Conservation (phyloP, 2,329 filamentous ascomycete species). For the Lasiodiplodia sp. region DNA sequence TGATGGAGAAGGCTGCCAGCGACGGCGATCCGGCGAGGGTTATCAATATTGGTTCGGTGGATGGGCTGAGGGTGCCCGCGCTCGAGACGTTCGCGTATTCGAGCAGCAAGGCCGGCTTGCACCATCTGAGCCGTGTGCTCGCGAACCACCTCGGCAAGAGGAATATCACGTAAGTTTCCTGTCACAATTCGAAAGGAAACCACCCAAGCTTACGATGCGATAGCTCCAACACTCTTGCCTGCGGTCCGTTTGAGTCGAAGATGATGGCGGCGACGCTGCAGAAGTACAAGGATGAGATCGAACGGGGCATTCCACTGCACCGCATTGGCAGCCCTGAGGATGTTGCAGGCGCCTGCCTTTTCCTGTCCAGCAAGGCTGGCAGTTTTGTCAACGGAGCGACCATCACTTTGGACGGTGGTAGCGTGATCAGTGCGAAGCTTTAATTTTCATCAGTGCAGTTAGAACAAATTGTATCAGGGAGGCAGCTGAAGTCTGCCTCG, state of each 20-base stretch:
- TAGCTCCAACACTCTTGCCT: slow-evolving; percentile 70
- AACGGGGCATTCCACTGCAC: slow-evolving; percentile 67
- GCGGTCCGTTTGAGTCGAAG: slow-evolving; percentile 73
- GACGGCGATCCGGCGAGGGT: slow-evolving; percentile 61
- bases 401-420: slow-evolving; percentile 52
- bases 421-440: slow-evolving; percentile 47
- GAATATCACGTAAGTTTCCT: slow-evolving; percentile 57
- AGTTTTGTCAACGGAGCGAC: slow-evolving; percentile 53
- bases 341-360: slow-evolving; percentile 75
- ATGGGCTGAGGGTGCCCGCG: slow-evolving; percentile 66
- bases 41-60: slow-evolving; percentile 71
- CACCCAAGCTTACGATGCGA: slow-evolving; percentile 35
- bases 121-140: slow-evolving; percentile 70
- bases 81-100: slow-evolving; percentile 68
- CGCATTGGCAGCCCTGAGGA: slow-evolving; percentile 73
- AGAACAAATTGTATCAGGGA: neutral
- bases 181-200: neutral
- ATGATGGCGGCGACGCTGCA: slow-evolving; percentile 77
- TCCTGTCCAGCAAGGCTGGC: slow-evolving; percentile 71
- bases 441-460: slow-evolving; percentile 32
- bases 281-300: slow-evolving; percentile 63
- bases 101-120: slow-evolving; percentile 68
- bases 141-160: slow-evolving; percentile 67
- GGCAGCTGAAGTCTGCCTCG: neutral
- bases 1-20: slow-evolving; percentile 62